Evolutionary conservation across 805 yeast genomes (phyloP), one percentile per base, ranked within the genome.

Genomic region (Lipomyces yamanashiensis): DNA sequence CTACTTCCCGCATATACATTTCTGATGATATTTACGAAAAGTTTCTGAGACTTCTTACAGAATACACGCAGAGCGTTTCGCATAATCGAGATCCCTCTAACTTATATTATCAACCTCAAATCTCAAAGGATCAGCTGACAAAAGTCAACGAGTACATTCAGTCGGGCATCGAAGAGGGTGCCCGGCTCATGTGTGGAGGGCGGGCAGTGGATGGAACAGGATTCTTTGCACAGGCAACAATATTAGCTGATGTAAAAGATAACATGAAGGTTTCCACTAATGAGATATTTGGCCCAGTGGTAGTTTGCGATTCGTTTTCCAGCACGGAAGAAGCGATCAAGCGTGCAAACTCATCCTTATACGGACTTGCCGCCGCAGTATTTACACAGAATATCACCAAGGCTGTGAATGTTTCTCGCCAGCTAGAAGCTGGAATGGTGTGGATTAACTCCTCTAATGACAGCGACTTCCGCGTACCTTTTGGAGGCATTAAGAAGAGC

Each of bases 251-350:
- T 71, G 90, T 88, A 54, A 81, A 79, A 59, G 86, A 87, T 66
- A 75, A 81, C 39, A 86, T 87, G 84, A 79, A 82, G 64, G 84
- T 90, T 56, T 88, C 87, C 62, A 81, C 81, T 68, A 96, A 90
- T 76, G 96, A 90, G 77, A 89, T 90, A 63, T 90, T 90, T 75
- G 96, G 96, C 19, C 96, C 96, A 15, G 96, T 90, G 40, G 90
- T 87, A 33, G 80, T 85, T 7, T 80, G 88, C 41, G 84, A 87
- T 62, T 84, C 83, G 75, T 90, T 90, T 77, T 73, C 78, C 43
- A 78, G 85, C 37, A 88, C 85, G 68, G 87, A 84, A 55, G 92
- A 90, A 67, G 96, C 85, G 5, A 67, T 90, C 34, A 78, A 75
- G 66, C 81, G 80, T 64, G 96, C 96, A 69, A 90, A 90, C 75